Evolutionary conservation across 2,329 filamentous ascomycete genomes (phyloP).

Genomic region (Diaporthe sp.): DNA sequence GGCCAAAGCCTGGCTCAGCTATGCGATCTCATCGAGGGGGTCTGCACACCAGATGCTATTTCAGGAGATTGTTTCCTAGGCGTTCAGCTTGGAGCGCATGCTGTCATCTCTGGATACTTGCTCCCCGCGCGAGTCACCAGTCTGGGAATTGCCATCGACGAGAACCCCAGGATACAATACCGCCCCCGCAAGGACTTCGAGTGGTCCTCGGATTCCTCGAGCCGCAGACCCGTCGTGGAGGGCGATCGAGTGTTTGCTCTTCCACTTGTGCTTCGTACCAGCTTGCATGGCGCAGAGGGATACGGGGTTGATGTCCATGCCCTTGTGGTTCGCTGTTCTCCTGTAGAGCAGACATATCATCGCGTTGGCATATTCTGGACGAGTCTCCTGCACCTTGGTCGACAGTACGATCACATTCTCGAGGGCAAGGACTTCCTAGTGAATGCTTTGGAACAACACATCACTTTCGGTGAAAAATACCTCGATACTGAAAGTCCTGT

Average conservation of each 20-base stretch:
- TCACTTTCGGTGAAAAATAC: not conserved
- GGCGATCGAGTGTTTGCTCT: not conserved
- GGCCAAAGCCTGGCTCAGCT: not conserved
- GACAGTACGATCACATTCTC: not conserved
- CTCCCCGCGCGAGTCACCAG: not conserved
- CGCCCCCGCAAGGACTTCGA: not conserved
- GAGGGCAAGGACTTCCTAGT: not conserved
- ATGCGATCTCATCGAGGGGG: not conserved
- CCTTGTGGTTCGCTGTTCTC: not conserved
- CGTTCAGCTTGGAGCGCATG: not conserved
- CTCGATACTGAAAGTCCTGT: not conserved
- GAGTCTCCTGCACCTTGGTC: not conserved
- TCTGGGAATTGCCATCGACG: not conserved
- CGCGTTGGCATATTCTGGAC: conserved; percentile 2
- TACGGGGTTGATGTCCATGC: not conserved
- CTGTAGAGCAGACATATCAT: not conserved
- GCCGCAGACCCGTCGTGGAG: not conserved
- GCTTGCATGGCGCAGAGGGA: not conserved
- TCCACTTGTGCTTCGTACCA: not conserved
- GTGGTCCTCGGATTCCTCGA: not conserved
- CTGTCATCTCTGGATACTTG: not conserved
- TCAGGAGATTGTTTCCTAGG: not conserved
- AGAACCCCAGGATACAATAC: not conserved
- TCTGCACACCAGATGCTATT: not conserved
- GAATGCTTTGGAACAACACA: not conserved